Evolutionary conservation across 73 alveolate genomes (phyloP).

Genomic region (Paramecium caudatum): DNA sequence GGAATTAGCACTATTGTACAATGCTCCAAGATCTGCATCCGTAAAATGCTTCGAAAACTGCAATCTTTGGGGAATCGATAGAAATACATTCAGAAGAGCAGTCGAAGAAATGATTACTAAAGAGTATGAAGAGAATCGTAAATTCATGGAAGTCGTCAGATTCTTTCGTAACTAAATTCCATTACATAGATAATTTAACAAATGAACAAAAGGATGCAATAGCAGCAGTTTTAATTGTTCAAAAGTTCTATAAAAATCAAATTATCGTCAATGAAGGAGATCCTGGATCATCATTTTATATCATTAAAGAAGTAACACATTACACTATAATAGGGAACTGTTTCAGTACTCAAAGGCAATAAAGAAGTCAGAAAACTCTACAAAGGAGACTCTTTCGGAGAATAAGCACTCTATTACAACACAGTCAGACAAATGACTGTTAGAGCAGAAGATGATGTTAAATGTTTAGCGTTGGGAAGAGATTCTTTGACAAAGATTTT

Average conservation of each 20-base stretch:
- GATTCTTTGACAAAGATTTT: slow-evolving; percentile 74
- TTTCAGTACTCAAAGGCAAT: slow-evolving; percentile 67
- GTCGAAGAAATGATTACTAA: slow-evolving; percentile 72
- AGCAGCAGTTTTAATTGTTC: slow-evolving; percentile 69
- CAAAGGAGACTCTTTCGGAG: slow-evolving; percentile 72
- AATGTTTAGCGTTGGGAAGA: slow-evolving; percentile 76
- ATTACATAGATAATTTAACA: slow-evolving; percentile 67
- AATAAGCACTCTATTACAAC: slow-evolving; percentile 50
- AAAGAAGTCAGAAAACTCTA: slow-evolving; percentile 70
- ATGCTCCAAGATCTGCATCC: slow-evolving; percentile 81
- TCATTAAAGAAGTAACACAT: slow-evolving; percentile 56
- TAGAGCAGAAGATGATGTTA: slow-evolving; percentile 73
- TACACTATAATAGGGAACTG: slow-evolving; percentile 35
- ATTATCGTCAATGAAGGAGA: slow-evolving; percentile 73
- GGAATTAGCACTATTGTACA: slow-evolving; percentile 84
- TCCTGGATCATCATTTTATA: slow-evolving; percentile 66
- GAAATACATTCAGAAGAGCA: slow-evolving; percentile 86
- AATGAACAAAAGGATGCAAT: slow-evolving; percentile 72
- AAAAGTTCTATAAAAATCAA: slow-evolving; percentile 66
- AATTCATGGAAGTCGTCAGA: not conserved
- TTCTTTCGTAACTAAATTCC: slow-evolving; percentile 47
- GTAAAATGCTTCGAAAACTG: slow-evolving; percentile 80
- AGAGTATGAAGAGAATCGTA: slow-evolving; percentile 28
- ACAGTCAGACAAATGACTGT: slow-evolving; percentile 69
- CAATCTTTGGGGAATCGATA: slow-evolving; percentile 86